Conservation (phyloP, 352 stramenopile genomes). For the Thraustochytrium sp. region DNA sequence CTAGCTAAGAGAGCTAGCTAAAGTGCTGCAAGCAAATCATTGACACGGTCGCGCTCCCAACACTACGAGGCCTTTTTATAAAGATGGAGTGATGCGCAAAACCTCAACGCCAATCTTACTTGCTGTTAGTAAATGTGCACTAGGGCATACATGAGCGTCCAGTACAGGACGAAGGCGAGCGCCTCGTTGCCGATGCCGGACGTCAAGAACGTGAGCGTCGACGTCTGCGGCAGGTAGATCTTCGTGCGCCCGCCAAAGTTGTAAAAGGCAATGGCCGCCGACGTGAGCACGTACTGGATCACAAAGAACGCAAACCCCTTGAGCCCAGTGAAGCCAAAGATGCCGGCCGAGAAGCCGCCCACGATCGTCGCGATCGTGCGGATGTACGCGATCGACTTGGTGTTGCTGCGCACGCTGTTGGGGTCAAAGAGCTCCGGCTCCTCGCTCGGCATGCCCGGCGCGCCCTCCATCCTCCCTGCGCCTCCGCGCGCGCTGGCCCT, state of each 20-base stretch:
- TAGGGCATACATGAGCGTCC: constrained; percentile 42
- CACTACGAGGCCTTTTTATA: too few relatives aligned
- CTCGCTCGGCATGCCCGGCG: not conserved
- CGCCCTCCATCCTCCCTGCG: too few relatives aligned
- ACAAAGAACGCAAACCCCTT: constrained; percentile 43
- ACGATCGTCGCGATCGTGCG: constrained; percentile 38
- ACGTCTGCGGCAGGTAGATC: constrained; percentile 15
- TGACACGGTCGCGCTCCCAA: too few relatives aligned
- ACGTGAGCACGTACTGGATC: constrained; percentile 24
- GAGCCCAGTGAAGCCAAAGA: constrained; percentile 38
- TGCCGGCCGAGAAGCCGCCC: constrained; percentile 27
- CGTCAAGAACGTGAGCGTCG: not conserved
- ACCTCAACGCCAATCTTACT: too few relatives aligned
- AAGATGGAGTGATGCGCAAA: too few relatives aligned
- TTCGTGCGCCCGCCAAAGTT: constrained; percentile 13
- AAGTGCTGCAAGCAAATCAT: too few relatives aligned
- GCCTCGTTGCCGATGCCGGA: constrained; percentile 22
- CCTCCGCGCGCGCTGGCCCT: too few relatives aligned
- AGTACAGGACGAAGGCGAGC: constrained; percentile 42
- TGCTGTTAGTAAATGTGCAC: constrained; percentile 40
- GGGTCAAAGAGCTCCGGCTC: constrained; percentile 31
- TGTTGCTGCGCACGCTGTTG: not conserved
- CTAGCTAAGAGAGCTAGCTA: too few relatives aligned
- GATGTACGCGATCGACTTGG: not conserved
- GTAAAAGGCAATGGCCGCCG: not conserved